phyloP scores from a whole-genome alignment of 2,329 filamentous ascomycete genomes.

The Colletotrichum melonis region DNA sequence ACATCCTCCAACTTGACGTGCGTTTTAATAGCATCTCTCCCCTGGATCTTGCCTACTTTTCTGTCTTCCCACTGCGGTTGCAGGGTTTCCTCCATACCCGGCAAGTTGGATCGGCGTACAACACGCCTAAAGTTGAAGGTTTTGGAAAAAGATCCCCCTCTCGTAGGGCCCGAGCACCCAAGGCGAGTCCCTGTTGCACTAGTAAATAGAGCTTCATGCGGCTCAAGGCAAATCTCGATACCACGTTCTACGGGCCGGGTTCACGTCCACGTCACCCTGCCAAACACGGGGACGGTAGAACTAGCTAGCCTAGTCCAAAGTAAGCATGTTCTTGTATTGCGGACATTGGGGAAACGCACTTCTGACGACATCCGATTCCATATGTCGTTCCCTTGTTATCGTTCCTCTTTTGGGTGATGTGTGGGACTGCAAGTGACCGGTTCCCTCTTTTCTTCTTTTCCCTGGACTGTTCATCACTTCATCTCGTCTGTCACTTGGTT shows the following conservation, averaged over 20 bases:
- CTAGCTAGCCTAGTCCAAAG: not conserved
- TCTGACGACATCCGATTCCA: constrained; percentile 9
- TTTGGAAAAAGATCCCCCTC: no score
- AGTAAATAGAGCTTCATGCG: constrained; percentile 6
- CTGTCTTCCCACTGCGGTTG: no score
- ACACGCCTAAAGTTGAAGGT: not conserved
- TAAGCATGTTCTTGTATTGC: constrained; percentile 3
- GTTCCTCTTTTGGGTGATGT: not conserved
- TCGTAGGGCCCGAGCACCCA: not conserved
- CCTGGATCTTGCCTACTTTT: not conserved
- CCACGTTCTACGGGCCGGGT: constrained; percentile 15
- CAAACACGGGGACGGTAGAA: not conserved
- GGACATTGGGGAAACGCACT: not conserved
- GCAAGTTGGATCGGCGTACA: not conserved
- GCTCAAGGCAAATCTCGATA: constrained; percentile 3
- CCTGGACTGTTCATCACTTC: constrained; percentile 13
- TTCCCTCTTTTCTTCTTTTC: constrained; percentile 5
- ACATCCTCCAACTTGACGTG: not conserved
- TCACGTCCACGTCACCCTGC: constrained; percentile 17
- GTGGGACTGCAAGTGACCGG: not conserved
- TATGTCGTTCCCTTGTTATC: constrained; percentile 6
- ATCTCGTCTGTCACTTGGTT: not conserved
- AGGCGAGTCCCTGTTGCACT: not conserved
- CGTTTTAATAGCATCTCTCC: not conserved
- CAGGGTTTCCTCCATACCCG: not conserved